Percentiles rank a stretch among this genome's conserved stretches.
Evolutionary conservation across 495 filamentous ascomycete genomes (phyloP).

Genomic region (Aspergillus affinis): DNA sequence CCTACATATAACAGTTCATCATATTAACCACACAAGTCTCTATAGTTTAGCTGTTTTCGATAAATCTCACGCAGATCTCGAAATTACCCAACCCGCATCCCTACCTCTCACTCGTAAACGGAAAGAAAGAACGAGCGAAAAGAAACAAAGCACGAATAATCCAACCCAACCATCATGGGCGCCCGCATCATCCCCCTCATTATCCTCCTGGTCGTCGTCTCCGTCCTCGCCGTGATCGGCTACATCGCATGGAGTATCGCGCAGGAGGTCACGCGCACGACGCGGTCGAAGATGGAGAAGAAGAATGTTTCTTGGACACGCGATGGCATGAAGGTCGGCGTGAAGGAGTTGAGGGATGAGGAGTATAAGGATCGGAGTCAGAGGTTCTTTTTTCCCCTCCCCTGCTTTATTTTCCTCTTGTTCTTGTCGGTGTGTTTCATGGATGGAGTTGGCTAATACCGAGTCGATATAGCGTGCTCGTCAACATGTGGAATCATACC

Average conservation of each 20-base stretch:
- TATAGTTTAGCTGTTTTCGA: neutral
- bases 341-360: conserved; percentile 74
- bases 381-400: conserved; percentile 43
- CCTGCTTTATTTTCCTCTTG: too few species aligned
- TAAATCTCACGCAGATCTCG: neutral
- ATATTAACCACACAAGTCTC: too few species aligned
- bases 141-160: too few species aligned
- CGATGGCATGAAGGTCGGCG: conserved; percentile 79
- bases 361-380: conserved; percentile 80
- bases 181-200: conserved; percentile 68
- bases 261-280: conserved; percentile 65
- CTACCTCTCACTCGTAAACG: too few species aligned
- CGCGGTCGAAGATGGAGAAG: conserved; percentile 74
- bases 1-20: too few species aligned
- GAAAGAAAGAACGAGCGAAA: neutral
- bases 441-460: conserved; percentile 1
- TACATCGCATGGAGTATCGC: conserved; percentile 73
- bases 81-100: neutral
- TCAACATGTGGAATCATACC: conserved; percentile 77
- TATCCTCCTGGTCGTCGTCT: conserved; percentile 66
- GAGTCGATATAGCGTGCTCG: conserved; percentile 52
- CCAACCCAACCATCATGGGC: conserved; percentile 12
- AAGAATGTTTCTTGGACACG: conserved; percentile 79
- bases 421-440: neutral
- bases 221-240: conserved; percentile 60